Conservation (phyloP, 495 filamentous ascomycete species). For the Astrocystis sublimbata region DNA sequence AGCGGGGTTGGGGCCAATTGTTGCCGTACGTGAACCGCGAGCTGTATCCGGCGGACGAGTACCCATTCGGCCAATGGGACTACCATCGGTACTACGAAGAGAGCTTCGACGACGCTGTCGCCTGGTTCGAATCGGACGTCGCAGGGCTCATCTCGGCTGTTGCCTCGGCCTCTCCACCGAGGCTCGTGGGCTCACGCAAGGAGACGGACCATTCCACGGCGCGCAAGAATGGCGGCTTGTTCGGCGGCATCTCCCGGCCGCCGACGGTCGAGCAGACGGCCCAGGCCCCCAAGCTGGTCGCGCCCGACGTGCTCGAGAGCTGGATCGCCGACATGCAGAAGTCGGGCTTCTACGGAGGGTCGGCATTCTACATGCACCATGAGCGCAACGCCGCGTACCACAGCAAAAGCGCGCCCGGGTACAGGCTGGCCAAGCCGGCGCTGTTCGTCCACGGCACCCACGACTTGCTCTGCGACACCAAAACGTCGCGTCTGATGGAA, state of each 20-base stretch:
- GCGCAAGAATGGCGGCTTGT: conserved; percentile 8
- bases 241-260: background rate
- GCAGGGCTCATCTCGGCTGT: too few species aligned
- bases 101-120: conserved; percentile 10
- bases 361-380: conserved; percentile 9
- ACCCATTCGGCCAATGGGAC: conserved; percentile 17
- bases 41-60: conserved; percentile 12
- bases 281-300: conserved; percentile 5
- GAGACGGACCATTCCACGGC: too few species aligned
- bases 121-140: conserved; percentile 8
- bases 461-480: conserved; percentile 11
- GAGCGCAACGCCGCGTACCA: conserved; percentile 15
- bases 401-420: background rate
- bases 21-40: conserved; percentile 4
- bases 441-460: conserved; percentile 11
- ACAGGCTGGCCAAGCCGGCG: conserved; percentile 7
- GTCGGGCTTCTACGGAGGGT: conserved; percentile 1
- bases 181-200: too few species aligned
- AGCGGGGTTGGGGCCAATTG: conserved; percentile 7
- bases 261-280: background rate
- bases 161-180: too few species aligned
- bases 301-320: background rate
- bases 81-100: conserved; percentile 16
- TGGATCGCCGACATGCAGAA: conserved; percentile 9
- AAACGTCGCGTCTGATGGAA: conserved; percentile 9